Evolutionary conservation across 176 grass and related monocot genomes (phyloP).

Genomic region (Triticum turgidum): DNA sequence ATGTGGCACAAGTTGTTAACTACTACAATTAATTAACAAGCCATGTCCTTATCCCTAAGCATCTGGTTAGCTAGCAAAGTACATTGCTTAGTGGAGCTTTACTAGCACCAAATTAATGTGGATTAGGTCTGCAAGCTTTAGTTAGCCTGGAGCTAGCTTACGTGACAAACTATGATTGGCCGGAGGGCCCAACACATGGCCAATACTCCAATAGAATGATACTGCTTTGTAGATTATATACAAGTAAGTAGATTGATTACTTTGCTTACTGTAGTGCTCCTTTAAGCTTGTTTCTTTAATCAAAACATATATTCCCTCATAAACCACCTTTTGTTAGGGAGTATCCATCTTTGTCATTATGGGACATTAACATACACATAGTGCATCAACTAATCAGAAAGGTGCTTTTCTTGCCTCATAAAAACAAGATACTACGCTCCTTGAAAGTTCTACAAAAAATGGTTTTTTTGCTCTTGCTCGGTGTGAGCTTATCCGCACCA

Average conservation of each 20-base stretch:
- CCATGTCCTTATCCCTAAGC: conserved; percentile 42
- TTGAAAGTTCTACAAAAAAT: not conserved
- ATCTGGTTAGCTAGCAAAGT: conserved; percentile 29
- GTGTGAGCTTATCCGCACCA: conserved; percentile 32
- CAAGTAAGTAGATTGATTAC: not conserved
- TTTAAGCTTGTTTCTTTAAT: conserved; percentile 30
- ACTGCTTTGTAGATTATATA: not conserved
- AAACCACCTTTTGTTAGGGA: conserved; percentile 18
- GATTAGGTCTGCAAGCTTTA: conserved; percentile 47
- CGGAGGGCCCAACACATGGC: not conserved
- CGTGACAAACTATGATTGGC: conserved; percentile 28
- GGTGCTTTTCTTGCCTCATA: not conserved
- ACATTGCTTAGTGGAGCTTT: conserved; percentile 49
- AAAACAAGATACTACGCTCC: not conserved
- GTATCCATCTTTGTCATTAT: conserved; percentile 23
- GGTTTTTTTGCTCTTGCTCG: not conserved
- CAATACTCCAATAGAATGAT: not conserved
- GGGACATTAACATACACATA: not conserved
- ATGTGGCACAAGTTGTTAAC: conserved; percentile 15
- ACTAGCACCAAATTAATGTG: conserved; percentile 32
- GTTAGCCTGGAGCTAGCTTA: not conserved
- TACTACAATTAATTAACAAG: conserved; percentile 3
- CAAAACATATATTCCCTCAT: conserved; percentile 45
- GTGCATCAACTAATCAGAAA: conserved; percentile 2
- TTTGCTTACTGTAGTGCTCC: conserved; percentile 4